Evolutionary conservation across 139 green algal genomes (phyloP).

Genomic region (Chlamydomonas eustigma): DNA sequence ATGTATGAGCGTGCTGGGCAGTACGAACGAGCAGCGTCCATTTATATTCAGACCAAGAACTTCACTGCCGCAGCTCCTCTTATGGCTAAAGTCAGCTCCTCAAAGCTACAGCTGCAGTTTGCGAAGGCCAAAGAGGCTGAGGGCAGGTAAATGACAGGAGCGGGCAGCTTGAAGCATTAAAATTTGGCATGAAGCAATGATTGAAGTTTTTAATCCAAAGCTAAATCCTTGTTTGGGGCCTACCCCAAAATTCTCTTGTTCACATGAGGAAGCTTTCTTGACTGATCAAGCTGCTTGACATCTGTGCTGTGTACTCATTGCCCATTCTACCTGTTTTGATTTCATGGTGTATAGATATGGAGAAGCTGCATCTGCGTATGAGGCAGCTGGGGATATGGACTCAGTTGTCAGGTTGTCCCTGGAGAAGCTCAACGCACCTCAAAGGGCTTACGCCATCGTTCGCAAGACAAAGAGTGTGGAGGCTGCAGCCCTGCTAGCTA

Average conservation of each 20-base stretch:
- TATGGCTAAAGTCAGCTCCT: conserved; percentile 57
- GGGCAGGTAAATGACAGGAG: conserved; percentile 34
- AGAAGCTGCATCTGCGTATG: conserved; percentile 51
- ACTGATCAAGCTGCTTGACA: too few species aligned
- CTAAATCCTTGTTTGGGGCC: too few species aligned
- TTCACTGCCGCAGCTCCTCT: conserved; percentile 61
- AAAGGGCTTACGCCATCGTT: conserved; percentile 59
- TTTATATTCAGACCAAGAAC: conserved; percentile 74
- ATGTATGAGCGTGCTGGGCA: conserved; percentile 69
- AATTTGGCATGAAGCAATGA: too few species aligned
- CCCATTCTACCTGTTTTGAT: background rate
- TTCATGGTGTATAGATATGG: conserved; percentile 11
- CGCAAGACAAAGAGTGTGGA: conserved; percentile 50
- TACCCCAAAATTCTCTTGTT: too few species aligned
- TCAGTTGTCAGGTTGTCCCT: conserved; percentile 63
- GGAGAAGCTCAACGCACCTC: conserved; percentile 54
- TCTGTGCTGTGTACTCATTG: too few species aligned
- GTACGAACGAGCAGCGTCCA: conserved; percentile 66
- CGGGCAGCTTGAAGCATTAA: too few species aligned
- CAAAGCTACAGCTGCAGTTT: conserved; percentile 69
- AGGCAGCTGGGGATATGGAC: conserved; percentile 59
- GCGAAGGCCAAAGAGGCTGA: conserved; percentile 76
- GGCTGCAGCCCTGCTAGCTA: conserved; percentile 39
- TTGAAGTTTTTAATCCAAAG: too few species aligned
- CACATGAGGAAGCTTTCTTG: too few species aligned